Percentiles rank a stretch among this genome's conserved stretches.
Conservation (phyloP, 148 eudicot genomes). For the Dysphania ambrosioides region DNA sequence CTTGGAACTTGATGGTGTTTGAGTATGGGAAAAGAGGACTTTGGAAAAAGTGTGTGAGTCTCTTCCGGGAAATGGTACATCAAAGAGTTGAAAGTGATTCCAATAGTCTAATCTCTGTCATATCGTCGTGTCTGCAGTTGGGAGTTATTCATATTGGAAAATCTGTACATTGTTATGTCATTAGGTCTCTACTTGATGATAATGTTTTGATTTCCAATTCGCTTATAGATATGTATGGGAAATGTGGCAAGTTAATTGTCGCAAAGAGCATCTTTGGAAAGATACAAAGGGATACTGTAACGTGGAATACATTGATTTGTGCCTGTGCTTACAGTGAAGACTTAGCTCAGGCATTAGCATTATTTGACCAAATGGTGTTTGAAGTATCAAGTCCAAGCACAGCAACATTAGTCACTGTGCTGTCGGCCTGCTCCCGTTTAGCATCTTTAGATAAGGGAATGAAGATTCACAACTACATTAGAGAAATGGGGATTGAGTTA, state of each 20-base stretch:
- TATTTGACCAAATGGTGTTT: constrained; percentile 49
- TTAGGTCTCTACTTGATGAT: constrained; percentile 34
- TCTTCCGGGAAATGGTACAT: constrained; percentile 52
- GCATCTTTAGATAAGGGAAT: constrained; percentile 54
- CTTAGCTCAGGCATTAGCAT: constrained; percentile 37
- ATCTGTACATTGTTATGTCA: constrained; percentile 58
- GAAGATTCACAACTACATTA: constrained; percentile 43
- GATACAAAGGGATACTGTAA: constrained; percentile 41
- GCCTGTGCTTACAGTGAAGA: constrained; percentile 40
- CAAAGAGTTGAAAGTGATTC: constrained; percentile 36
- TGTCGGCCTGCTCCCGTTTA: constrained; percentile 58
- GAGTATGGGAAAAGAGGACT: constrained; percentile 49
- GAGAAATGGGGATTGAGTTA: constrained; percentile 27
- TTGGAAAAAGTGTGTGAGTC: constrained; percentile 33
- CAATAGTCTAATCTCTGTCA: constrained; percentile 44
- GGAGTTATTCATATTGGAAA: constrained; percentile 37
- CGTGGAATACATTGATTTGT: constrained; percentile 63
- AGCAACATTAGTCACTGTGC: constrained; percentile 46
- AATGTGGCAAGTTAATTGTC: constrained; percentile 34
- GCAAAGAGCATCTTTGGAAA: constrained; percentile 46
- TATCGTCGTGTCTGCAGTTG: constrained; percentile 52
- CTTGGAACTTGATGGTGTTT: constrained; percentile 59
- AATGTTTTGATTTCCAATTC: constrained; percentile 53
- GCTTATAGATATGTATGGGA: constrained; percentile 63
- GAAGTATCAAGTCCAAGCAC: constrained; percentile 49